These are phyloP conservation scores for Nothomitra cinnamomea DNA, from an alignment of 2,329 filamentous ascomycete genomes.

Conservation along the genomic window DNA sequence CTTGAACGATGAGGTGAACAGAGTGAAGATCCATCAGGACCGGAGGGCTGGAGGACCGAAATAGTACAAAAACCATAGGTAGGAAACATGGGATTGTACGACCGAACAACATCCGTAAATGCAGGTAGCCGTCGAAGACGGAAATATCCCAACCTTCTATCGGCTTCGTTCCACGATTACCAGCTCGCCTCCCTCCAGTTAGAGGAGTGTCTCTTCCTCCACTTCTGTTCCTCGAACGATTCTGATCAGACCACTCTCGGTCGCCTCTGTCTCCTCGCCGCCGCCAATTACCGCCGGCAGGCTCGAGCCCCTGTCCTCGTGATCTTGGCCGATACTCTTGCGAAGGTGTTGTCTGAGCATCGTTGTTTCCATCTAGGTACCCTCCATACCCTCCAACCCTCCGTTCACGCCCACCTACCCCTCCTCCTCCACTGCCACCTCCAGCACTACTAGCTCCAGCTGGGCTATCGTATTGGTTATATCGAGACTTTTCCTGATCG, in stretches of 20 bases:
- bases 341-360: slow-evolving; percentile 1
- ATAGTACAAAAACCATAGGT: too few species aligned
- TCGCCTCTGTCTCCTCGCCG: slow-evolving; percentile 1
- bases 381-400: slow-evolving; percentile 3
- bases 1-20: neutral
- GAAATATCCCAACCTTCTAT: slow-evolving; percentile 1
- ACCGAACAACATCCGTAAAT: neutral
- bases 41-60: too few species aligned
- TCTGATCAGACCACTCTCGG: slow-evolving; percentile 2
- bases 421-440: neutral
- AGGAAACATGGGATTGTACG: neutral
- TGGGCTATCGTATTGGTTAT: neutral
- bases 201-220: neutral
- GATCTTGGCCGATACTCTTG: neutral
- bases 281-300: neutral
- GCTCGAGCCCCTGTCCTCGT: neutral
- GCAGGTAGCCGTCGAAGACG: neutral
- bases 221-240: slow-evolving; percentile 1
- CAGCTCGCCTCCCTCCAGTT: neutral
- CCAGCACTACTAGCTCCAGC: neutral
- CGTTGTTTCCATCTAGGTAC: neutral
- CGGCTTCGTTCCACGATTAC: neutral
- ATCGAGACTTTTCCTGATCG: neutral
- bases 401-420: neutral
- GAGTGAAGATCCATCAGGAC: too few species aligned